phyloP scores from a whole-genome alignment of 768 basidiomycete species.

The Termitomyces sp. region DNA sequence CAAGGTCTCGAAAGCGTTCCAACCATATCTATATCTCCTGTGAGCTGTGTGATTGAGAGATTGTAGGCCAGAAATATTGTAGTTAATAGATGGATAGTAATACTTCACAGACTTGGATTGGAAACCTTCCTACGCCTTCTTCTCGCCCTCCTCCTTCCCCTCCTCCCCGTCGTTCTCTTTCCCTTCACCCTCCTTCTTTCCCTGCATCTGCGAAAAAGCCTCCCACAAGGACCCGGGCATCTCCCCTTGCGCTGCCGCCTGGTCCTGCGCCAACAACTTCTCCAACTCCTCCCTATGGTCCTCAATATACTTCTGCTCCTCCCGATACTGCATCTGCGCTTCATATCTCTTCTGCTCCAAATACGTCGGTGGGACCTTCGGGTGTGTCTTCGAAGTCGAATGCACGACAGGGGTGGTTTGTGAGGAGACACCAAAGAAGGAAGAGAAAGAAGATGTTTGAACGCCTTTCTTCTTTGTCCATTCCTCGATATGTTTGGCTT shows the following conservation, averaged over 20 bases:
- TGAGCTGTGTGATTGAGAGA: constrained; percentile 4
- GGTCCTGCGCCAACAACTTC: constrained; percentile 33
- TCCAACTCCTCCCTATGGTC: constrained; percentile 46
- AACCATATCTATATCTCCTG: neutral
- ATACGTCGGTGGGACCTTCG: constrained; percentile 43
- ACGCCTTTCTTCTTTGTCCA: constrained; percentile 59
- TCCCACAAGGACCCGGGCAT: constrained; percentile 47
- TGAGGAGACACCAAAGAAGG: constrained; percentile 33
- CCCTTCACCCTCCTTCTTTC: constrained; percentile 8
- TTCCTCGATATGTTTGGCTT: constrained; percentile 72
- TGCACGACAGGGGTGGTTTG: constrained; percentile 1
- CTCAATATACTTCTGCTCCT: constrained; percentile 48
- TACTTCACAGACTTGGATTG: neutral
- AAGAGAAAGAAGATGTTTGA: constrained; percentile 31
- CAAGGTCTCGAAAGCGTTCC: too few species aligned
- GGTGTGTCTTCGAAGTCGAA: constrained; percentile 14
- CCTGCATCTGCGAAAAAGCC: constrained; percentile 32
- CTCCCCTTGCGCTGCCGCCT: constrained; percentile 29
- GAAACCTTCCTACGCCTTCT: neutral
- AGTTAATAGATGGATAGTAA: neutral
- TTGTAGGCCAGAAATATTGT: neutral
- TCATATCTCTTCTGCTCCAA: constrained; percentile 51
- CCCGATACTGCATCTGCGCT: constrained; percentile 45
- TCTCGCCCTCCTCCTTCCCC: neutral
- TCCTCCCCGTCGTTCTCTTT: neutral